Conservation (phyloP, 192 early-diverging fungal species). For the Linnemannia zychae region DNA sequence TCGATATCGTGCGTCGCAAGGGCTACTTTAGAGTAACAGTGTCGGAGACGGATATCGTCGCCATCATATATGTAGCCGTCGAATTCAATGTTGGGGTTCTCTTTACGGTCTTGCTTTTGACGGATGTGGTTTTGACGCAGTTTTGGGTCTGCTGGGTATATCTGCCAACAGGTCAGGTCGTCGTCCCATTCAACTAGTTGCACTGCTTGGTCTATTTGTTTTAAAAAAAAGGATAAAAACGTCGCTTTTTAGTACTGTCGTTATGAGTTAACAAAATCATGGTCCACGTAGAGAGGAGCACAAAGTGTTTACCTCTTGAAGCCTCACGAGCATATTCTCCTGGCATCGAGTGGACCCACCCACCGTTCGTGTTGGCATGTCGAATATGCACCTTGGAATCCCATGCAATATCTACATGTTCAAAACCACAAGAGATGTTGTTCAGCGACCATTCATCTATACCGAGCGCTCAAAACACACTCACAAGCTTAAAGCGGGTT, state of each 20-base stretch:
- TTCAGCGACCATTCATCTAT: background rate
- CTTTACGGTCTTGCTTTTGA: constrained; percentile 19
- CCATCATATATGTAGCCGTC: constrained; percentile 45
- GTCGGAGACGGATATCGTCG: constrained; percentile 39
- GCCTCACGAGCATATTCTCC: constrained; percentile 74
- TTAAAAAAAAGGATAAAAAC: background rate
- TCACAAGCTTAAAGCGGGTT: background rate
- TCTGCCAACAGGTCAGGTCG: constrained; percentile 48
- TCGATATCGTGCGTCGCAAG: constrained; percentile 38
- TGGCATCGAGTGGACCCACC: constrained; percentile 82
- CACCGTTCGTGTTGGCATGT: constrained; percentile 80
- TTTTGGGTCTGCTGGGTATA: constrained; percentile 35
- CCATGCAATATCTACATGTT: constrained; percentile 73
- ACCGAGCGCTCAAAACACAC: background rate
- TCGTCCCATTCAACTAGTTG: constrained; percentile 56
- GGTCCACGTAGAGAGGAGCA: no score
- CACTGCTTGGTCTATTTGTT: constrained; percentile 34
- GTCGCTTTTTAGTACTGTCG: no score
- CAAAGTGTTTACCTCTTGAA: constrained; percentile 64
- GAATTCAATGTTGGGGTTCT: constrained; percentile 24
- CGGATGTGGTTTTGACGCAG: constrained; percentile 19
- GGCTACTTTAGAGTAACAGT: constrained; percentile 44
- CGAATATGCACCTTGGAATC: constrained; percentile 73
- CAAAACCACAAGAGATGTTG: background rate
- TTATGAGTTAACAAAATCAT: no score